Base-by-base conservation (phyloP, 306 rosid species). In the Ziziphus jujuba region DNA sequence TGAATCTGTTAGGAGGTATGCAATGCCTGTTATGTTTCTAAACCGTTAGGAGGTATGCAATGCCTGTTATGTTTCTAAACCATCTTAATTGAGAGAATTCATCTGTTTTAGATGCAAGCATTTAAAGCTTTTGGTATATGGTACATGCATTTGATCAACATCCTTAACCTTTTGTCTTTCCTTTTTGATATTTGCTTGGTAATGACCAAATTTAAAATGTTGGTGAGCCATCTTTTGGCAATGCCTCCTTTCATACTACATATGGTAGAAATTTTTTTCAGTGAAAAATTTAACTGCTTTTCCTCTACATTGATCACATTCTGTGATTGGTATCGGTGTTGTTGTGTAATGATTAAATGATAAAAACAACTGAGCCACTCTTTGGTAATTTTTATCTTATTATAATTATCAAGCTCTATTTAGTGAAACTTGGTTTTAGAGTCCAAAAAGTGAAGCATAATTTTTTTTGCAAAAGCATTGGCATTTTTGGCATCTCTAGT, bases 11-110 rank as follows among this genome's bases (percentile, higher is more conserved):
- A 22, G n/a, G n/a, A n/a, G 28, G 34, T 4, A 53, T 12, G 35
- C n/a, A 24, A 66, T 54, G 55, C 50, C 55, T 73, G 43, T 55
- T 70, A 21, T 73, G 67, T 40, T 63, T 35, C 62, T 62, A 44
- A 70, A 28, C 33, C 70, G n/a, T n/a, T n/a, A n/a, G n/a, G n/a
- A n/a, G 28, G 34, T 4, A 53, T 12, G 35, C n/a, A 24, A 66
- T 54, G 55, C 50, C 55, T 73, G 43, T 55, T 70, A 21, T 73
- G 67, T 40, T 63, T 35, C 62, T 62, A 44, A 70, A 28, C 33
- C 70, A 63, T 55, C 58, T 49, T 47, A 9, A 40, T 52, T 61
- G 19, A 68, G 43, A 65, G 51, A 31, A 58, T 56, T 35, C 65
- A 24, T 77, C 54, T 23, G 35, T 56, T 64, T 72, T 56, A 59